These are phyloP conservation scores for Thuja plicata DNA, from an alignment of 83 land plant species.

Conservation along the genomic window DNA sequence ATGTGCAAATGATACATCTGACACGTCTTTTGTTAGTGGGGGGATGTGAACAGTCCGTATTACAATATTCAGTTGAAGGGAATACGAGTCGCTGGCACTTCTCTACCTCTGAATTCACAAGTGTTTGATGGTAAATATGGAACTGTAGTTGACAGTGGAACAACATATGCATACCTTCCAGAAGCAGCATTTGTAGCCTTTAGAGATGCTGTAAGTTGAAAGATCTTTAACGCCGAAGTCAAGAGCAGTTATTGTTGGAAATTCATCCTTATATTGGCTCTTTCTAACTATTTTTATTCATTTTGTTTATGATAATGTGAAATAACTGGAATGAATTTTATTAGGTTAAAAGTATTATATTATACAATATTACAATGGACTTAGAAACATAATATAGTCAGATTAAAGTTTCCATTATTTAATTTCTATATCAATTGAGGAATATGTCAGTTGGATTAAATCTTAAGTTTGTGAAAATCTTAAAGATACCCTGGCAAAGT, in stretches of 20 bases:
- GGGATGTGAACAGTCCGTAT: slow-evolving; percentile 84
- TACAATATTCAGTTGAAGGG: slow-evolving; percentile 91
- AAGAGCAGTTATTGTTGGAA: not conserved
- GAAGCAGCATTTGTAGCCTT: slow-evolving; percentile 74
- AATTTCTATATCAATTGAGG: not conserved
- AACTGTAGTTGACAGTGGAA: slow-evolving; percentile 96
- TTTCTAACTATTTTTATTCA: not conserved
- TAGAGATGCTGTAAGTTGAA: slow-evolving; percentile 69
- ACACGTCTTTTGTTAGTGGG: slow-evolving; percentile 57
- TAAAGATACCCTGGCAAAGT: not conserved
- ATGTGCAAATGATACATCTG: slow-evolving; percentile 46
- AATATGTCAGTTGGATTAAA: not conserved
- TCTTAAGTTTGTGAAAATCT: slow-evolving; percentile 3
- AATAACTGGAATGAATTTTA: not conserved
- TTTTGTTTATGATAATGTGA: not conserved
- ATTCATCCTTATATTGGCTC: not conserved
- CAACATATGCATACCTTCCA: slow-evolving; percentile 97
- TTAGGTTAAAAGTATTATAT: not conserved
- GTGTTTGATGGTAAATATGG: slow-evolving; percentile 85
- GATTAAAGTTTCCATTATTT: not conserved
- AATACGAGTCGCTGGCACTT: slow-evolving; percentile 77
- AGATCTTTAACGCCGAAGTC: not conserved
- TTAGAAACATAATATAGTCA: not conserved
- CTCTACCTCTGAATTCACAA: slow-evolving; percentile 46
- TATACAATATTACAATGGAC: not conserved